phyloP scores from a whole-genome alignment of 768 basidiomycete species.

The Auricularia heimuer region DNA sequence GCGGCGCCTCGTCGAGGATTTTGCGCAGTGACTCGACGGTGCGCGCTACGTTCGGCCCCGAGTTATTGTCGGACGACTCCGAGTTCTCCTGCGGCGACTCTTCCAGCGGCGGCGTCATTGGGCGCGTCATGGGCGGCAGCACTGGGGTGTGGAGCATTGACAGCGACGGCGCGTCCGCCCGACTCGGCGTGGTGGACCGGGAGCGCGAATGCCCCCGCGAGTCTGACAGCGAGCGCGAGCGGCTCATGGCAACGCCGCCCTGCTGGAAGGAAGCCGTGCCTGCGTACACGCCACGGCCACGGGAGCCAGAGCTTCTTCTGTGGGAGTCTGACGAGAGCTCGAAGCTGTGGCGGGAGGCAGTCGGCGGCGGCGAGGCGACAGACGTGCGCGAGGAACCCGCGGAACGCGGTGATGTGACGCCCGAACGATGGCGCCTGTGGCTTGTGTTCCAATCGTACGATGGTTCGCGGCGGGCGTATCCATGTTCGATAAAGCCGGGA shows the following conservation, averaged over 20 bases:
- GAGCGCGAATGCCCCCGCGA: not conserved
- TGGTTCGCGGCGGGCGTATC: not conserved
- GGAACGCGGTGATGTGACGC: not conserved
- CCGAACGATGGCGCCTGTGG: not conserved
- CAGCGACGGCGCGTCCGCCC: not conserved
- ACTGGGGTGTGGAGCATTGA: not conserved
- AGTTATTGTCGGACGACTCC: constrained; percentile 31
- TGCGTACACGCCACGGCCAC: not conserved
- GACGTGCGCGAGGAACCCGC: not conserved
- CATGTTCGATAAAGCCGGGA: not conserved
- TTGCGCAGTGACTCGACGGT: constrained; percentile 59
- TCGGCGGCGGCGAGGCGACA: not conserved
- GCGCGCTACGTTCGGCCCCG: constrained; percentile 45
- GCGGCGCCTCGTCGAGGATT: constrained; percentile 46
- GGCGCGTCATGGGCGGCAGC: constrained; percentile 18
- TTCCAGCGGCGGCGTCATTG: constrained; percentile 49
- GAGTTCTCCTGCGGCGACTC: constrained; percentile 45
- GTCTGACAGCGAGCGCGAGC: not conserved
- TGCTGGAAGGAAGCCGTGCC: not conserved
- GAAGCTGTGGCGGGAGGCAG: not conserved
- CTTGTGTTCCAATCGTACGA: not conserved
- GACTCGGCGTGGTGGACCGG: not conserved
- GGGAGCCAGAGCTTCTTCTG: not conserved
- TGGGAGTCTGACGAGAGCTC: not conserved
- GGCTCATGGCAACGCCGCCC: not conserved